Conservation (phyloP, 2,329 filamentous ascomycete species). For the Hirsutella minnesotensis region DNA sequence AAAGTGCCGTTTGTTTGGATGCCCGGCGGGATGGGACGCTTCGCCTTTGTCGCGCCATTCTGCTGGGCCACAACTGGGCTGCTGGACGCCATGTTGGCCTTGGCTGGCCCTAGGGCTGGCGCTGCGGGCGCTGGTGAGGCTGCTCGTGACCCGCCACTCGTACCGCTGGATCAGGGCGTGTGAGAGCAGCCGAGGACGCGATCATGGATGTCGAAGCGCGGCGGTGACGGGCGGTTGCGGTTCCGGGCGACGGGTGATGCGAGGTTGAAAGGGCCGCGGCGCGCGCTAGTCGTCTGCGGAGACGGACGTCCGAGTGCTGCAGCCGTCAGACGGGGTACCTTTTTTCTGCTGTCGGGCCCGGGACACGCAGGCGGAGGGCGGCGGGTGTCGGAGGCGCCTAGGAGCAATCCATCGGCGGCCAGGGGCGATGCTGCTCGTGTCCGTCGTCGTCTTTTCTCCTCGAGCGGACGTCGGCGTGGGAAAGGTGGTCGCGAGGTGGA, state of each 20-base stretch:
- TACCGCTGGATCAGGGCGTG: constrained; percentile 5
- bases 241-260: constrained; percentile 1
- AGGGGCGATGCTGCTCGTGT: not conserved
- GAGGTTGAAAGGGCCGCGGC: constrained; percentile 8
- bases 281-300: constrained; percentile 10
- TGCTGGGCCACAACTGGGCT: constrained; percentile 31
- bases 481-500: not conserved
- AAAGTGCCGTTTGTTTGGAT: constrained; percentile 54
- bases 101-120: constrained; percentile 2
- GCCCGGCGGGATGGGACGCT: constrained; percentile 53
- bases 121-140: constrained; percentile 1
- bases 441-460: not conserved
- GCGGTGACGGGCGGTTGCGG: not conserved
- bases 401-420: not conserved
- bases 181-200: constrained; percentile 3
- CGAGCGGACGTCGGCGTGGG: not conserved
- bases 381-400: constrained; percentile 2
- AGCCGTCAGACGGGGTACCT: not conserved
- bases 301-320: constrained; percentile 2
- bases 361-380: not conserved
- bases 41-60: constrained; percentile 45
- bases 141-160: constrained; percentile 5
- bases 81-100: constrained; percentile 41
- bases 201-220: constrained; percentile 9
- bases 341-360: not conserved